Percentiles rank a stretch among this genome's conserved stretches.
phyloP scores from a whole-genome alignment of 768 basidiomycete species.

The Pisolithus orientalis region DNA sequence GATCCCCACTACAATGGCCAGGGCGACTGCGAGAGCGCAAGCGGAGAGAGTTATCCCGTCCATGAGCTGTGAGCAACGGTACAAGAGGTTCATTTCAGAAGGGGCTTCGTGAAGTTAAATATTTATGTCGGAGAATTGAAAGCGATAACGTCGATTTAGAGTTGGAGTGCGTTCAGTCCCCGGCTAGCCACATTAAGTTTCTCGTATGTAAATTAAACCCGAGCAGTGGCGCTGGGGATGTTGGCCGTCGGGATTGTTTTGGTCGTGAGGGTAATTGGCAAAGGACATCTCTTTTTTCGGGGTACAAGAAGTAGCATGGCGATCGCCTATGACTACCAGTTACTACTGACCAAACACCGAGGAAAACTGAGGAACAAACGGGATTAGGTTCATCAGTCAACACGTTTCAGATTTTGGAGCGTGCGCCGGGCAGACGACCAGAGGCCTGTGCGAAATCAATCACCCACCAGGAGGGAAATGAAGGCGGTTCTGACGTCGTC shows the following conservation, averaged over 20 bases:
- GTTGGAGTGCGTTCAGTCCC: constrained; percentile 17
- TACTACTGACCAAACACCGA: background rate
- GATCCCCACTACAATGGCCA: constrained; percentile 8
- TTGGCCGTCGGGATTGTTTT: constrained; percentile 7
- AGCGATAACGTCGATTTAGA: constrained; percentile 23
- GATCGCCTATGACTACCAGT: background rate
- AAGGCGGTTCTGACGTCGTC: constrained; percentile 9
- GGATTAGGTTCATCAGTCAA: constrained; percentile 6
- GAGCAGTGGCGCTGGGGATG: constrained; percentile 17
- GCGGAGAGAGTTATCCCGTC: constrained; percentile 16
- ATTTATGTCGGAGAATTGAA: constrained; percentile 24
- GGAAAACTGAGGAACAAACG: background rate
- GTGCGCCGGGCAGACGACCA: constrained; percentile 2
- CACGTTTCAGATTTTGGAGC: constrained; percentile 9
- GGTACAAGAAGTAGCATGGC: constrained; percentile 5
- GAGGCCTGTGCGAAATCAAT: background rate
- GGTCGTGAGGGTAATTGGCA: constrained; percentile 3
- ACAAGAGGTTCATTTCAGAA: constrained; percentile 23
- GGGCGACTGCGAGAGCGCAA: constrained; percentile 13
- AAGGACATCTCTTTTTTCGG: constrained; percentile 5
- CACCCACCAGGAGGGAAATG: constrained; percentile 12
- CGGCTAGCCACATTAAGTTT: constrained; percentile 23
- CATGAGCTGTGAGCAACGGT: constrained; percentile 21
- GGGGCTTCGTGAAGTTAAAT: constrained; percentile 16
- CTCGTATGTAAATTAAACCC: background rate